Evolutionary conservation across 2,329 filamentous ascomycete genomes (phyloP).

Genomic region (Cladophialophora yegresii): DNA sequence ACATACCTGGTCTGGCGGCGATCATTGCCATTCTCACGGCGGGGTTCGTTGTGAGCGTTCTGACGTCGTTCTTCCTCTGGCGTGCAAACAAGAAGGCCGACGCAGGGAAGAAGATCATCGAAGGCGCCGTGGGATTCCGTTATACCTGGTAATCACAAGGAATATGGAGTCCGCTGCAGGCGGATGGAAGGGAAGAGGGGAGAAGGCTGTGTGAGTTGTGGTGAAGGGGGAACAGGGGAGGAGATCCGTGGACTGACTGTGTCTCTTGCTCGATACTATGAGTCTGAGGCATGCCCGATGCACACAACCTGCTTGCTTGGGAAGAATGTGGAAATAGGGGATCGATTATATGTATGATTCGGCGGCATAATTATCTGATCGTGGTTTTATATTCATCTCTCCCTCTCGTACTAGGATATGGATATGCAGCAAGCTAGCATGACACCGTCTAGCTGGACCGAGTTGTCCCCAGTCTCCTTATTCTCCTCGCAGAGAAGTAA

Average conservation of each 20-base stretch:
- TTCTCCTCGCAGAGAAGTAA: not conserved
- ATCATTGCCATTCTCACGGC: not conserved
- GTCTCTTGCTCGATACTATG: not conserved
- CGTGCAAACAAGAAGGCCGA: not conserved
- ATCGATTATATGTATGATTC: not conserved
- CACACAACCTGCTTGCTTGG: not conserved
- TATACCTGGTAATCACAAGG: not conserved
- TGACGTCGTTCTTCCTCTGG: not conserved
- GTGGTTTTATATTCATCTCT: not conserved
- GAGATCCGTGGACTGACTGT: not conserved
- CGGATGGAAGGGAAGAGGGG: not conserved
- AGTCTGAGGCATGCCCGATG: not conserved
- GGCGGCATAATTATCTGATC: not conserved
- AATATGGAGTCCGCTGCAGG: not conserved
- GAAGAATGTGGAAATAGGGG: not conserved
- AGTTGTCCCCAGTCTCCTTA: not conserved
- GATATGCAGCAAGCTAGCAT: not conserved
- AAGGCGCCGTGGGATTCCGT: not conserved
- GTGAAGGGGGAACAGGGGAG: not conserved
- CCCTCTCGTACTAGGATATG: not conserved
- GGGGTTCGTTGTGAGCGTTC: not conserved
- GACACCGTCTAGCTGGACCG: not conserved
- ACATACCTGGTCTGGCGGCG: conserved; percentile 41
- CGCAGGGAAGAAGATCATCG: not conserved
- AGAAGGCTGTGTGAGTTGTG: not conserved